Evolutionary conservation across 371 early-diverging fungal genomes (phyloP).

Genomic region (Haplosporangium sp.): DNA sequence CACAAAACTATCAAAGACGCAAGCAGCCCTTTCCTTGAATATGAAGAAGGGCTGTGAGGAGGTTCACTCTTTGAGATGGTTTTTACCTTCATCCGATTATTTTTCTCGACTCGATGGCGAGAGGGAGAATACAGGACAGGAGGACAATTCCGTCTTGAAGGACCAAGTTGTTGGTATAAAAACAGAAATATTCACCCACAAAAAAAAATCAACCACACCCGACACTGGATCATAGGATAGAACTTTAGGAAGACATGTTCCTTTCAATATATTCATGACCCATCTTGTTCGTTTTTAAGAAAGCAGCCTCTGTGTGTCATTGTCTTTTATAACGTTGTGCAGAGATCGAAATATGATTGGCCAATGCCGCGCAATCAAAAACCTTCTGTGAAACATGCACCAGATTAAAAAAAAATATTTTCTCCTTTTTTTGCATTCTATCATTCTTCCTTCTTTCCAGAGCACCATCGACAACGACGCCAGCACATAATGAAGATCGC

Average conservation of each 20-base stretch:
- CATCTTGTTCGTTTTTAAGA: no score
- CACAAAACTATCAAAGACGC: conserved; percentile 32
- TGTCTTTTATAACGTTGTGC: no score
- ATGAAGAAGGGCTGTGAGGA: conserved; percentile 47
- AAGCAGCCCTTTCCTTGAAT: conserved; percentile 38
- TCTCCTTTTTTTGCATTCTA: not conserved
- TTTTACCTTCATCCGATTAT: not conserved
- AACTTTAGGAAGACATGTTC: not conserved
- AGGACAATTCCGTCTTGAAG: not conserved
- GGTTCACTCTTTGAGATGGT: conserved; percentile 19
- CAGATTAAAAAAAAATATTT: no score
- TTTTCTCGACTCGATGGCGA: not conserved
- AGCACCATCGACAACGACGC: not conserved
- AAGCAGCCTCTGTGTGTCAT: no score
- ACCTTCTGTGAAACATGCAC: no score
- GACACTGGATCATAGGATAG: not conserved
- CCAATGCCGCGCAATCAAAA: not conserved
- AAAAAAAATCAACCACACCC: conserved; percentile 10
- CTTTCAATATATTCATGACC: not conserved
- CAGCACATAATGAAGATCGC: no score
- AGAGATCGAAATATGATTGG: no score
- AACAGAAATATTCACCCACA: conserved; percentile 40
- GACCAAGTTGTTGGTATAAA: conserved; percentile 37
- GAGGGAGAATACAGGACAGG: not conserved
- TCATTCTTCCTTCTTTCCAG: not conserved